Percentiles rank a stretch among this genome's conserved stretches.
phyloP scores from a whole-genome alignment of 208 protist species.

The Blechomonas ayalai region DNA sequence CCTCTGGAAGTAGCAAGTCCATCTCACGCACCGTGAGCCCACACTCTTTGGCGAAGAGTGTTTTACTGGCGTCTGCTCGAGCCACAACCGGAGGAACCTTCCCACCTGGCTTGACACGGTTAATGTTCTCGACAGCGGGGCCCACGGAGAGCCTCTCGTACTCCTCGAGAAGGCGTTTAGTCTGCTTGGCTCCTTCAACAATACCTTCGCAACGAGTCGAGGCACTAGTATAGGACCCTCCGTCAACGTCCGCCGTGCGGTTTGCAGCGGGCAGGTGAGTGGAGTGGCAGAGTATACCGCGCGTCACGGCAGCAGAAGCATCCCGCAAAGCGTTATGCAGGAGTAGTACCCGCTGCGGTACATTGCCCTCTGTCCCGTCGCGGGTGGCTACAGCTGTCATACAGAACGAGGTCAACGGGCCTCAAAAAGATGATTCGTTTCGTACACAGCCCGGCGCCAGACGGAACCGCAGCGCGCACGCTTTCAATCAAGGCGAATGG shows the following conservation, averaged over 20 bases:
- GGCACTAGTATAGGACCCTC: neutral
- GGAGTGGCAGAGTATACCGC: neutral
- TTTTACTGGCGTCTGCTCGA: too few species aligned
- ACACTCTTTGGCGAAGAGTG: constrained; percentile 1
- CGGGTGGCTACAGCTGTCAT: too few species aligned
- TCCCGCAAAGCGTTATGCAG: constrained; percentile 15
- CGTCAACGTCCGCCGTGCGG: neutral
- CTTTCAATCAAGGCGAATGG: too few species aligned
- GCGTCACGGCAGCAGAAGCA: constrained; percentile 4
- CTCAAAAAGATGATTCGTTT: too few species aligned
- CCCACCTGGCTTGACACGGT: too few species aligned
- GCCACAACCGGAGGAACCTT: too few species aligned
- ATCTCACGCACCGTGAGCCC: neutral
- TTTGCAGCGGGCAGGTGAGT: neutral
- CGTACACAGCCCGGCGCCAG: too few species aligned
- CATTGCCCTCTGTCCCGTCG: neutral
- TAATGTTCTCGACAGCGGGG: too few species aligned
- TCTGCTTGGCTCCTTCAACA: neutral
- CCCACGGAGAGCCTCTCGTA: constrained; percentile 14
- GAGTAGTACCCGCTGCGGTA: constrained; percentile 11
- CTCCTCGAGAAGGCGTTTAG: constrained; percentile 18
- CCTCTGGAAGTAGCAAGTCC: too few species aligned
- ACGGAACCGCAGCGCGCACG: too few species aligned
- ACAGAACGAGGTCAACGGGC: too few species aligned
- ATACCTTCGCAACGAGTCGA: neutral